phyloP scores from a whole-genome alignment of 192 early-diverging fungal species.

The Linnemannia exigua region DNA sequence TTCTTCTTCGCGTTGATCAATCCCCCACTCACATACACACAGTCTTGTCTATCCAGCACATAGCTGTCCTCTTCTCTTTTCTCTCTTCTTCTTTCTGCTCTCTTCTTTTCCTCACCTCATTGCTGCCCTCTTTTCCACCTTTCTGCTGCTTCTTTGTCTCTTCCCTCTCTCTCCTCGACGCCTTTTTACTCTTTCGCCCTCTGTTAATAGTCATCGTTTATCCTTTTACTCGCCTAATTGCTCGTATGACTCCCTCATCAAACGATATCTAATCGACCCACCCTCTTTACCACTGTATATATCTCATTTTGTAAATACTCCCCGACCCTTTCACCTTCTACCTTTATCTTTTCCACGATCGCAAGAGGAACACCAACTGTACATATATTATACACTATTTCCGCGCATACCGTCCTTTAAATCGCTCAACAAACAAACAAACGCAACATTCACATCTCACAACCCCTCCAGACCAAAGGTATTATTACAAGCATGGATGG shows the following conservation, averaged over 20 bases:
- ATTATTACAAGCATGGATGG: not conserved
- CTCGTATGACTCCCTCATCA: not conserved
- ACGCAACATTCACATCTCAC: not conserved
- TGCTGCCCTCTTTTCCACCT: not conserved
- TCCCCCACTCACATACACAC: too few species aligned
- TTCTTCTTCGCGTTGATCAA: not conserved
- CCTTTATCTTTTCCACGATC: not conserved
- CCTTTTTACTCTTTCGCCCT: not conserved
- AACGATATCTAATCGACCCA: not conserved
- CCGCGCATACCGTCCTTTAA: not conserved
- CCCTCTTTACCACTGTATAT: not conserved
- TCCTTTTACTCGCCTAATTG: not conserved
- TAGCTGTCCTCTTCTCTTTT: not conserved
- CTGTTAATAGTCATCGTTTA: not conserved
- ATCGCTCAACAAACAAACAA: not conserved
- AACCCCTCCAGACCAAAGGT: not conserved
- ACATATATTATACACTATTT: not conserved
- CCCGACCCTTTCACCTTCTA: not conserved
- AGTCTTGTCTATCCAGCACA: too few species aligned
- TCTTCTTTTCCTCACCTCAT: not conserved
- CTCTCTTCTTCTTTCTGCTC: not conserved
- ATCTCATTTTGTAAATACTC: not conserved
- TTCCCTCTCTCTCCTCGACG: not conserved
- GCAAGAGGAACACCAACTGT: not conserved
- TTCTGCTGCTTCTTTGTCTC: not conserved